These are phyloP conservation scores for Penicillium alfredii DNA, from an alignment of 495 filamentous ascomycete genomes.

Conservation along the genomic window DNA sequence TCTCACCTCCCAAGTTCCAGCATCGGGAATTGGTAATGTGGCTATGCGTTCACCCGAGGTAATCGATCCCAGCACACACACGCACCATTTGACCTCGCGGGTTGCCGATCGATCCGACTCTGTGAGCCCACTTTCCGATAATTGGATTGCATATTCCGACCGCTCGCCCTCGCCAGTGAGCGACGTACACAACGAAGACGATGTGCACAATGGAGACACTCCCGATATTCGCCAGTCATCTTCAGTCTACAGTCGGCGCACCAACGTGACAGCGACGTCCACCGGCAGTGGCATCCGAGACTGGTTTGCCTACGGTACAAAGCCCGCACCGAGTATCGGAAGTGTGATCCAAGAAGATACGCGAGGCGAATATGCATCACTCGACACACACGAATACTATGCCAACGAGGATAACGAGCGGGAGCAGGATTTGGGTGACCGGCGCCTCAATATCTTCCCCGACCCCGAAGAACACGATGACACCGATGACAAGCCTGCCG, in stretches of 20 bases:
- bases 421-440: conserved; percentile 36
- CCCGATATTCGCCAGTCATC: conserved; percentile 36
- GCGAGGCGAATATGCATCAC: conserved; percentile 37
- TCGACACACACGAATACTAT: conserved; percentile 36
- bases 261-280: conserved; percentile 30
- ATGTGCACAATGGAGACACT: conserved; percentile 23
- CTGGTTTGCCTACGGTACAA: conserved; percentile 34
- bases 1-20: conserved; percentile 21
- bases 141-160: conserved; percentile 58
- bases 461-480: conserved; percentile 43
- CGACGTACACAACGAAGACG: conserved; percentile 19
- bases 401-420: conserved; percentile 30
- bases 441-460: conserved; percentile 39
- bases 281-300: conserved; percentile 29
- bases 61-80: conserved; percentile 12
- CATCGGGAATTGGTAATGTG: conserved; percentile 25
- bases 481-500: conserved; percentile 28
- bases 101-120: conserved; percentile 27
- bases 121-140: conserved; percentile 45
- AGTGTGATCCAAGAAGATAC: conserved; percentile 32
- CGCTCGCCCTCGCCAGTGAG: conserved; percentile 42
- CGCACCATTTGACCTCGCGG: conserved; percentile 19
- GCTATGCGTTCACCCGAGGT: conserved; percentile 14
- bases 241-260: conserved; percentile 40
- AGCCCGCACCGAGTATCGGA: conserved; percentile 25